Percentiles rank a stretch among this genome's conserved stretches.
These are phyloP conservation scores for Nicotiana knightiana DNA, from an alignment of 257 asterid genomes.

Conservation along the genomic window DNA sequence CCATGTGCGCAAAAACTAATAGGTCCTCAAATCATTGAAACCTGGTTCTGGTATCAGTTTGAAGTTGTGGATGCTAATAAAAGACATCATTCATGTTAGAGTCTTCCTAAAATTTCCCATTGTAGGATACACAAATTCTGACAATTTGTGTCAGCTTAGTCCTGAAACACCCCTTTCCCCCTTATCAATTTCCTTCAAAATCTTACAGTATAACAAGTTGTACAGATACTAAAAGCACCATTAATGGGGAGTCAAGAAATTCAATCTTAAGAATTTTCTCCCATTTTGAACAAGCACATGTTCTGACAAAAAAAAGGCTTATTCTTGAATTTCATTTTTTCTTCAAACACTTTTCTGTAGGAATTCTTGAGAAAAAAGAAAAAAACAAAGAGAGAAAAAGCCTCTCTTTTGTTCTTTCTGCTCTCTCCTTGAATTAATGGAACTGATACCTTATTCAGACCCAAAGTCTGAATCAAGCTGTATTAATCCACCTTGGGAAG, in stretches of 20 bases:
- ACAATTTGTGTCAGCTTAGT: not conserved
- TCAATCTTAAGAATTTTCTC: not conserved
- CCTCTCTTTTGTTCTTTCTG: not conserved
- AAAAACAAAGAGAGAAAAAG: no score
- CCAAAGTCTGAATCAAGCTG: slow-evolving; percentile 43
- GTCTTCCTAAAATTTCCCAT: not conserved
- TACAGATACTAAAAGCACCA: not conserved
- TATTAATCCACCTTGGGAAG: slow-evolving; percentile 71
- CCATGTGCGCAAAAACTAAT: not conserved
- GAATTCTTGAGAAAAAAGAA: not conserved
- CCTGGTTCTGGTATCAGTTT: not conserved
- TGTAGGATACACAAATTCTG: not conserved
- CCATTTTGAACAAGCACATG: not conserved
- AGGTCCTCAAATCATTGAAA: not conserved
- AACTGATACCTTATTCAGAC: slow-evolving; percentile 55
- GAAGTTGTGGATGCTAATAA: slow-evolving; percentile 2
- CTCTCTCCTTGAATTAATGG: slow-evolving; percentile 32
- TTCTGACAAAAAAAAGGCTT: not conserved
- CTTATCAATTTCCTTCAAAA: not conserved
- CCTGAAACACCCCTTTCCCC: not conserved
- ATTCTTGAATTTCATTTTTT: not conserved
- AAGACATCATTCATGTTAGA: not conserved
- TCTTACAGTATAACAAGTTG: not conserved
- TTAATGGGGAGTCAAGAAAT: not conserved
- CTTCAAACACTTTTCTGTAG: not conserved